Evolutionary conservation across 139 green algal genomes (phyloP), one percentile per base, ranked within the genome.

Genomic region (Auxenochlorella pyrenoidosa): DNA sequence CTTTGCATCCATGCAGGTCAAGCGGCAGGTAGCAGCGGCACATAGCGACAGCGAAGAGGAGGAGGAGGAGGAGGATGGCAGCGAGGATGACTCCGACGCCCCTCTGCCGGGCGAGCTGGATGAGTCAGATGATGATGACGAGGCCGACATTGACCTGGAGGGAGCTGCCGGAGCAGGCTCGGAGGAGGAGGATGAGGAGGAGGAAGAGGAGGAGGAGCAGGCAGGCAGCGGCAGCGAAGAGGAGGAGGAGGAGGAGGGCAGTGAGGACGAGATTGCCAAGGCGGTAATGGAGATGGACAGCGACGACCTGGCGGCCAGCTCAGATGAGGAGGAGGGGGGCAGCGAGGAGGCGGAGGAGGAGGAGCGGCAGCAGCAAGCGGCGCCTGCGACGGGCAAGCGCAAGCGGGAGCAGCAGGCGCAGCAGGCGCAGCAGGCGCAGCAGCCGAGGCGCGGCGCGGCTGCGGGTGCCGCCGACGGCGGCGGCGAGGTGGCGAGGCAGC

Each of bases 1-100:
- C n/a, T n/a, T n/a, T n/a, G n/a, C n/a, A 38, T 47, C 22, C 40
- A 3, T 70, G 60, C 80, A 85, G 80, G 80, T 12, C 38, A 16
- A 16, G 28, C 54, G 79, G 15, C 51, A 77, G 66, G 41, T 21
- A 51, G 26, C 63, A 30, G 34, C 43, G 40, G 28, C 71, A 70
- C 65, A 59, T 38, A 80, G 44, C 40, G 84, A 47, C 43, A 78
- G 41, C 2, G 72, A 51, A 71, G 84, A 90, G 0, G 54, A 66
- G 13, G 81, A 94, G 44, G 75, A 88, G 66, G 60, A 87, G 26
- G 65, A 83, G 34, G 78, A 71, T n/a, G 71, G 89, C 32, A 79
- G 82, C 60, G 92, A 91, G 30, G 89, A 88, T 18, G 88, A 88
- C 30, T 84, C 87, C 1, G 85, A 92, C 19, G 65, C 30, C 26